phyloP scores from a whole-genome alignment of 2,329 filamentous ascomycete species.

The Nannizzia gypsea region DNA sequence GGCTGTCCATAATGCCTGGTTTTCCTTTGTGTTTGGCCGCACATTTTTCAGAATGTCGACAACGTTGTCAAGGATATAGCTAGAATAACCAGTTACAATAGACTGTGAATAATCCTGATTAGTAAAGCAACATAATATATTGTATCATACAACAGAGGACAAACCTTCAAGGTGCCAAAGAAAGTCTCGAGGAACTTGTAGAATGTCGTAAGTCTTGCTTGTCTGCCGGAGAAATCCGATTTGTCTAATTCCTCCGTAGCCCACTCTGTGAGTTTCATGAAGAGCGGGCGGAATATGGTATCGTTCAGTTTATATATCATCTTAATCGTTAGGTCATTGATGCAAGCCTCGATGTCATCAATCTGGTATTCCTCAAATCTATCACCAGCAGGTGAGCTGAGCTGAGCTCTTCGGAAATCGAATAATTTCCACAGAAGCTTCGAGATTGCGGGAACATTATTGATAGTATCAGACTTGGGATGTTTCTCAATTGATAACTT shows the following conservation, averaged over 20 bases:
- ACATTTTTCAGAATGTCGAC: conserved; percentile 46
- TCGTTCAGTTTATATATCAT: conserved; percentile 98
- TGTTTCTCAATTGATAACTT: conserved; percentile 63
- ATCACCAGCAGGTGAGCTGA: conserved; percentile 16
- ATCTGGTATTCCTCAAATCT: conserved; percentile 39
- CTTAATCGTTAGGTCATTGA: conserved; percentile 64
- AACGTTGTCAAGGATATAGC: conserved; percentile 67
- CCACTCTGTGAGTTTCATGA: conserved; percentile 78
- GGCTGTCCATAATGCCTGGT: conserved; percentile 54
- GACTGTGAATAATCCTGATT: conserved; percentile 38
- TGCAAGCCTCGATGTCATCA: conserved; percentile 48
- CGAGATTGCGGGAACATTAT: conserved; percentile 59
- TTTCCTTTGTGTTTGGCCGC: conserved; percentile 33
- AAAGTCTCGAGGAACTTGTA: conserved; percentile 71
- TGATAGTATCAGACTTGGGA: conserved; percentile 64
- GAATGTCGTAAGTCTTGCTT: conserved; percentile 58
- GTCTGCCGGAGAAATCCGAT: conserved; percentile 47
- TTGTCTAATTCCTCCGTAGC: conserved; percentile 50
- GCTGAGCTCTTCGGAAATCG: conserved; percentile 34
- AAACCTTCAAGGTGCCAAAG: conserved; percentile 66
- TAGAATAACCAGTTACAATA: conserved; percentile 84
- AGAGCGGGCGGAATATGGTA: conserved; percentile 81
- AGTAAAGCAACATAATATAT: background rate
- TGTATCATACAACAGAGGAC: conserved; percentile 6
- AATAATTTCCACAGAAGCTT: conserved; percentile 46